Evolutionary conservation across 2,329 filamentous ascomycete species (phyloP).

Genomic region (Chaetomiaceae sp.): DNA sequence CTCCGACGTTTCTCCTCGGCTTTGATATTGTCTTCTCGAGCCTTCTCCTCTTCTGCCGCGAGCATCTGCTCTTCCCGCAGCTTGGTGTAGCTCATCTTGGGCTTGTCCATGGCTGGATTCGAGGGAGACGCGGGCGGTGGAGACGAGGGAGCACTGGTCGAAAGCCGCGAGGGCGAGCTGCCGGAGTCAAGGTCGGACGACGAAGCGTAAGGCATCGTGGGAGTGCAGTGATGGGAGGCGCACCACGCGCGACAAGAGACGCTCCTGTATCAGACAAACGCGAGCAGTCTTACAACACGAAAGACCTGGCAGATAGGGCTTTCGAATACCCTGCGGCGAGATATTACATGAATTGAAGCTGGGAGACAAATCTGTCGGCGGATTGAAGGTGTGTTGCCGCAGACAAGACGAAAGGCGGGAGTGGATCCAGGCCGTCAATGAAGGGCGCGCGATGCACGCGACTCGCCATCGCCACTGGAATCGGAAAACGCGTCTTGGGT

Average conservation of each 20-base stretch:
- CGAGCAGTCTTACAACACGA: no score
- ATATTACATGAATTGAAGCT: background rate
- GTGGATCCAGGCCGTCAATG: constrained; percentile 13
- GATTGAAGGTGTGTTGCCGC: no score
- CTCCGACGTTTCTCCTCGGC: constrained; percentile 41
- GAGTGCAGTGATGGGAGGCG: background rate
- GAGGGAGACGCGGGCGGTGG: constrained; percentile 26
- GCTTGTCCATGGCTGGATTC: constrained; percentile 15
- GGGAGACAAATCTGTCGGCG: no score
- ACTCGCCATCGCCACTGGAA: constrained; percentile 7
- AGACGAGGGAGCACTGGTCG: constrained; percentile 35
- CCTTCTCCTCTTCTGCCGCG: constrained; percentile 41
- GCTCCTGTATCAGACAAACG: no score
- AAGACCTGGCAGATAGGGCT: no score
- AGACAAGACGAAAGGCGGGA: background rate
- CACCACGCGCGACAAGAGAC: no score
- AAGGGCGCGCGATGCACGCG: constrained; percentile 21
- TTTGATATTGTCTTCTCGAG: constrained; percentile 41
- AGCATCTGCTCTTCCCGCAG: constrained; percentile 26
- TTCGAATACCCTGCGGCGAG: no score
- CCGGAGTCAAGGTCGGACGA: constrained; percentile 13
- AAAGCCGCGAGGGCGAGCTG: constrained; percentile 25
- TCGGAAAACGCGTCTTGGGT: constrained; percentile 14
- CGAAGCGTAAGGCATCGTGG: constrained; percentile 5
- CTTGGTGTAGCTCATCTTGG: constrained; percentile 24